Evolutionary conservation across 495 filamentous ascomycete genomes (phyloP), one percentile per base, ranked within the genome.

Genomic region (Massariosphaeria phaeospora): DNA sequence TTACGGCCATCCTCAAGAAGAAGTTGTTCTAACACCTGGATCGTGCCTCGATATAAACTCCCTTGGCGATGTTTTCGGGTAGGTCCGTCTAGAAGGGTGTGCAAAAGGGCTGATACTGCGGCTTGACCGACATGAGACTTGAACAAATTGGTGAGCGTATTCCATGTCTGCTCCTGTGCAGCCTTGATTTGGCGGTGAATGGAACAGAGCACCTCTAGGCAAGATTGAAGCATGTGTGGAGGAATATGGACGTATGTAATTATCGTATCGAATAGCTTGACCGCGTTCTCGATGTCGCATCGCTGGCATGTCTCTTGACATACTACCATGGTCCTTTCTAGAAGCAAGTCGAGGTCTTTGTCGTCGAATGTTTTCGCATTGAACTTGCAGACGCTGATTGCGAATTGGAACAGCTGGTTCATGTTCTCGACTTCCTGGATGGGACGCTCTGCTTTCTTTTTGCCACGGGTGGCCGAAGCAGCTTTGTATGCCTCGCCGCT

Each of bases 211-310:
- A 93, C 79, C 64, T 88, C 82, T 18, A 96, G 71, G 61, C 88
- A 87, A 48, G 76, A 74, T 58, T 77, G 72, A 18, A 95, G 77
- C 57, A 80, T 83, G 52, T 70, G 66, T 38, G 75, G 78, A 6
- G 89, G 89, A 15, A 95, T 81, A 59, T 84, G 76, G 29, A 84
- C 80, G 69, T 89, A 94, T 2, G 84, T 85, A 48, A 88, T 84
- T 25, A 96, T 76, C 30, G 84, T 79, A 65, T 95, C 82, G 51
- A 98, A 82, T 25, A 96, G 76, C 34, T 78, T 71, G 57, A 95
- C 78, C 25, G 86, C 85, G 34, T 84, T 80, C 44, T 82, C 80
- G 59, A 96, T 80, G 60, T 95, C 91, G 18, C 75, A 74, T 18
- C 82, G 78, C 34, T 83, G 74, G 30, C 79, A 85, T 1, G 91